Evolutionary conservation across 805 yeast species (phyloP).

Genomic region (Starmerella vaccinii): DNA sequence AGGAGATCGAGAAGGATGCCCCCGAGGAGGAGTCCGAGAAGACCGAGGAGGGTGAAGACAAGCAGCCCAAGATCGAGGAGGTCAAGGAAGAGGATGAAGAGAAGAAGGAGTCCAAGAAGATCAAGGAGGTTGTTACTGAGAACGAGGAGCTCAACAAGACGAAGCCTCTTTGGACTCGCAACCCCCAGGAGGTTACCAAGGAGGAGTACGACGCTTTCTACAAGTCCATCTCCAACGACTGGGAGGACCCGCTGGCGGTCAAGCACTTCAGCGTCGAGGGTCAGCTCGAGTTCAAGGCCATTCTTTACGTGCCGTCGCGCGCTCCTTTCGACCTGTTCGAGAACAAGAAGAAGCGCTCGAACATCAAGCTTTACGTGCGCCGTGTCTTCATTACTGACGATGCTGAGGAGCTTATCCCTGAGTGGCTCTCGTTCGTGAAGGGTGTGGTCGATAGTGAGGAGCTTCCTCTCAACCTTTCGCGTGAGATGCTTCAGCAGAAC

Average conservation of each 20-base stretch:
- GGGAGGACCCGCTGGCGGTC: slow-evolving; percentile 99
- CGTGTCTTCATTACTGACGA: slow-evolving; percentile 99
- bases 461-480: slow-evolving; percentile 97
- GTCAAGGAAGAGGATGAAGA: slow-evolving; percentile 61
- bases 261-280: slow-evolving; percentile 99
- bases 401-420: slow-evolving; percentile 98
- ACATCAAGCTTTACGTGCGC: slow-evolving; percentile 97
- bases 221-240: slow-evolving; percentile 97
- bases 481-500: slow-evolving; percentile 99
- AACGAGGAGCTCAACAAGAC: slow-evolving; percentile 97
- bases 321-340: slow-evolving; percentile 98
- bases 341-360: slow-evolving; percentile 97
- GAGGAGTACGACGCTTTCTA: slow-evolving; percentile 99
- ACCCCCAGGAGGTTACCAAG: slow-evolving; percentile 93
- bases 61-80: slow-evolving; percentile 66
- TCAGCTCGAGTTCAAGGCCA: slow-evolving; percentile 98
- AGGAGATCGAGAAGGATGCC: slow-evolving; percentile 97
- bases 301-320: slow-evolving; percentile 94
- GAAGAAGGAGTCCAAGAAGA: slow-evolving; percentile 72
- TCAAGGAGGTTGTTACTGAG: slow-evolving; percentile 89
- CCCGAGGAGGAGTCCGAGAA: slow-evolving; percentile 62
- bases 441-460: slow-evolving; percentile 99
- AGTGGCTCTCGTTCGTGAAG: slow-evolving; percentile 92
- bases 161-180: slow-evolving; percentile 98
- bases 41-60: slow-evolving; percentile 44